Evolutionary conservation across 306 rosid genomes (phyloP).

Genomic region (Prunus salicina): DNA sequence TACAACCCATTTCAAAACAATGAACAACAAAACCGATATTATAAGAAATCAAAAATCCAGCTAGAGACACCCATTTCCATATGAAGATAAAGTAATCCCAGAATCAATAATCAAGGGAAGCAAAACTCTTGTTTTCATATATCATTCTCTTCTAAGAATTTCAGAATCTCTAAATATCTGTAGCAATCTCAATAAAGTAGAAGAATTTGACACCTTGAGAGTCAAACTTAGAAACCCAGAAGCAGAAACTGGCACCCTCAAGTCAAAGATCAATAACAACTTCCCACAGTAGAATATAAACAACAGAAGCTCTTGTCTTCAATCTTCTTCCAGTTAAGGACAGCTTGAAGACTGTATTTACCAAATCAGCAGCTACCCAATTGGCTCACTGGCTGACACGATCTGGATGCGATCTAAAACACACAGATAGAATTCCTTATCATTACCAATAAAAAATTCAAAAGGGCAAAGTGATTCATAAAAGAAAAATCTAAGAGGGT

Average conservation of each 20-base stretch:
- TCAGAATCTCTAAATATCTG: conserved; percentile 2
- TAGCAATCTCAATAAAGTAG: neutral
- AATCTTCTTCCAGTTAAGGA: conserved; percentile 13
- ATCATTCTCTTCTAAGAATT: conserved; percentile 5
- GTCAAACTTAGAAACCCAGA: neutral
- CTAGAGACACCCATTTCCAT: conserved; percentile 30
- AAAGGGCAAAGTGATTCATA: neutral
- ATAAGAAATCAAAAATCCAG: conserved; percentile 12
- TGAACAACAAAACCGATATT: conserved; percentile 6
- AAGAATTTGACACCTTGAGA: neutral
- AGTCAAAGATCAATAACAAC: conserved; percentile 12
- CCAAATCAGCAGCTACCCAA: conserved; percentile 12
- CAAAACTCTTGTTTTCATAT: conserved; percentile 18
- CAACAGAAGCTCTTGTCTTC: conserved; percentile 8
- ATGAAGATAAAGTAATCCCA: conserved; percentile 23
- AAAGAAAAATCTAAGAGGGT: conserved; percentile 6
- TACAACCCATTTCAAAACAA: conserved; percentile 29
- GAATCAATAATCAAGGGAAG: conserved; percentile 26
- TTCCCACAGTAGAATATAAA: neutral
- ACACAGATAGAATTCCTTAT: conserved; percentile 10
- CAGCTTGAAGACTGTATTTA: neutral
- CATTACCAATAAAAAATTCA: neutral
- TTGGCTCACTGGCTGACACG: conserved; percentile 13
- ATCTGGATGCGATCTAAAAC: conserved; percentile 43
- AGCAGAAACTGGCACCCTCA: conserved; percentile 5